These are phyloP conservation scores for Geosmithia flava DNA, from an alignment of 2,329 filamentous ascomycete genomes.

Conservation along the genomic window DNA sequence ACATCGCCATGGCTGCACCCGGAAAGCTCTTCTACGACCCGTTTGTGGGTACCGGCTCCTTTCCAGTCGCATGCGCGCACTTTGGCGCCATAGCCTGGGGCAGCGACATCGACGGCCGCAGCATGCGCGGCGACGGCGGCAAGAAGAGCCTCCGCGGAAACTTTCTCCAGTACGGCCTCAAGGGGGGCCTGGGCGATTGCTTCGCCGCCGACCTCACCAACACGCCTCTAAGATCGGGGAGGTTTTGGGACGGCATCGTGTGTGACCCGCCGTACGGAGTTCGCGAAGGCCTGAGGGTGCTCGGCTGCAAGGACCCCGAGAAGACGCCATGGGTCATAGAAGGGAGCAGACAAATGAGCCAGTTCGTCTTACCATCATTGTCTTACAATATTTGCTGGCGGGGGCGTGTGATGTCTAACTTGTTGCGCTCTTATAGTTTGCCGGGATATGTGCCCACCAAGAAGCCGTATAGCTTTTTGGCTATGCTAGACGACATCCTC, in stretches of 20 bases:
- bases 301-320: conserved; percentile 61
- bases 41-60: conserved; percentile 90
- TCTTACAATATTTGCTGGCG: not conserved
- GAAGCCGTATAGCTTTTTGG: conserved; percentile 80
- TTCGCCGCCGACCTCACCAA: conserved; percentile 86
- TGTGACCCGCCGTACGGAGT: conserved; percentile 97
- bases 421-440: conserved; percentile 14
- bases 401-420: not conserved
- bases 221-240: conserved; percentile 50
- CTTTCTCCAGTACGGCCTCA: conserved; percentile 71
- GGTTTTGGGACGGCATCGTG: conserved; percentile 76
- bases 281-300: conserved; percentile 77
- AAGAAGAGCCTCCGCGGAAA: conserved; percentile 49
- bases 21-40: conserved; percentile 89
- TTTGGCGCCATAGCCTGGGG: conserved; percentile 78
- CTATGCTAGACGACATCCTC: conserved; percentile 83
- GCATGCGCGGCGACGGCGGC: conserved; percentile 60
- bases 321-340: conserved; percentile 49
- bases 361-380: not conserved
- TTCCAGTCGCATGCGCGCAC: conserved; percentile 79
- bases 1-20: conserved; percentile 70
- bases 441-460: conserved; percentile 75
- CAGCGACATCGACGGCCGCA: conserved; percentile 87
- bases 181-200: conserved; percentile 55
- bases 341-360: conserved; percentile 48